Evolutionary conservation across 2,329 filamentous ascomycete species (phyloP), one percentile per base, ranked within the genome.

Genomic region (Pseudocercospora cruenta): DNA sequence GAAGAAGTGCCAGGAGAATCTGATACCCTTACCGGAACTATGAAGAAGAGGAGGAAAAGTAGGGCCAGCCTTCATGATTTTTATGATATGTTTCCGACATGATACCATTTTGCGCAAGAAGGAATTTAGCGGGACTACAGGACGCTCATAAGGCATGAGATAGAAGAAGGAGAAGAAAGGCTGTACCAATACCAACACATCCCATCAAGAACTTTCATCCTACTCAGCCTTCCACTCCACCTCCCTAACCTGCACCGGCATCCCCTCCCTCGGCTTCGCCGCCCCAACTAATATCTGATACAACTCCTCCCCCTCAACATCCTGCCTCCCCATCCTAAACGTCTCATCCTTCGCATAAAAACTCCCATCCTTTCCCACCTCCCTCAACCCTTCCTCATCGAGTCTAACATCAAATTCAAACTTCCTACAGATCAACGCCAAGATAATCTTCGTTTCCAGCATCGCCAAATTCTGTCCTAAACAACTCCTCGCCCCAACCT

Each of bases 401-500:
- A 79, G 80, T 33, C 67, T 69, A 8, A 76, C 73, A 59, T 77
- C 75, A 66, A 87, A 80, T 47, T 86, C 82, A 62, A 86, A 84
- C 28, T 82, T 79, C 51, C 84, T 73, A 19, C 81, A 75, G 0
- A 81, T 81, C 71, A 85, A 78, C 1, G 82, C 81, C 26, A 87
- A 73, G 3, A 84, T 77, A 64, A 84, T 77, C 66, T 81, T 81
- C 43, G 83, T 66, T 74, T 87, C 85, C 7, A 84, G 72, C 74
- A 82, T 79, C 0, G 82, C 85, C 54, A 87, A 76, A 64, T 83
- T 82, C 71, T 86, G 83, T 0, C 85, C 85, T 14, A 87, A 79
- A 69, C 86, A 89, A 61, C 82, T 83, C 22, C 86, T 73, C 1
- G 82, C 79, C 0, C 86, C 86, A 54, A 80, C 76, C 70, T 85